Evolutionary conservation across 208 protist species (phyloP).

Genomic region (Blastocrithidia nonstop): DNA sequence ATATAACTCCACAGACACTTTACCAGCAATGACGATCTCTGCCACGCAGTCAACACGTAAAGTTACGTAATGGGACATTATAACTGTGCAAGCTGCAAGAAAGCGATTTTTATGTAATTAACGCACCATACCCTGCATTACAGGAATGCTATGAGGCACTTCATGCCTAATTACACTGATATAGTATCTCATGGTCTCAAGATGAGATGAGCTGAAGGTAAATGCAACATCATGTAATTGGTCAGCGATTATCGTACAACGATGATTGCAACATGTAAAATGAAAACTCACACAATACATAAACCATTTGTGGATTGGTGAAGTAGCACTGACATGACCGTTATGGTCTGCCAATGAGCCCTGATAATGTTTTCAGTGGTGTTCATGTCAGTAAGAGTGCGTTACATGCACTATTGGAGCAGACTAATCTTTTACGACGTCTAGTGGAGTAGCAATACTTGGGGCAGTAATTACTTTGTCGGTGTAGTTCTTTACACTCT

Average conservation of each 20-base stretch:
- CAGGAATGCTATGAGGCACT: neutral
- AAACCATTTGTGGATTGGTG: too few species aligned
- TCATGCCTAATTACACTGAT: constrained; percentile 5
- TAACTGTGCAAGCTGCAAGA: constrained; percentile 12
- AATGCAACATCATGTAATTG: too few species aligned
- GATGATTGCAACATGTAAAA: too few species aligned
- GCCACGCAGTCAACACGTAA: constrained; percentile 6
- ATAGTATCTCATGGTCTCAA: constrained; percentile 11
- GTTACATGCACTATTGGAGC: constrained; percentile 9
- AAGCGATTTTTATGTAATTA: constrained; percentile 16
- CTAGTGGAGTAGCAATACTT: too few species aligned
- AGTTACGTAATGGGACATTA: constrained; percentile 8
- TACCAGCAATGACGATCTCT: constrained; percentile 8
- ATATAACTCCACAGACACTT: constrained; percentile 15
- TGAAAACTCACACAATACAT: too few species aligned
- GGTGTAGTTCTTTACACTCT: too few species aligned
- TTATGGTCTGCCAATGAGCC: constrained; percentile 9
- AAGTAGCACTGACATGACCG: too few species aligned
- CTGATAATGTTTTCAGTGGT: constrained; percentile 5
- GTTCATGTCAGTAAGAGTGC: constrained; percentile 13
- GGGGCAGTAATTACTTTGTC: too few species aligned
- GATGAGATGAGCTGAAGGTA: constrained; percentile 7
- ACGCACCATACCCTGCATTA: constrained; percentile 10
- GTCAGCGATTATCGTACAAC: too few species aligned
- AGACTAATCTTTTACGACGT: constrained; percentile 9